A percentile compares a stretch with the other conserved stretches of the same genome.
Conservation (phyloP, 257 asterid genomes). For the Rubia yunnanensis region DNA sequence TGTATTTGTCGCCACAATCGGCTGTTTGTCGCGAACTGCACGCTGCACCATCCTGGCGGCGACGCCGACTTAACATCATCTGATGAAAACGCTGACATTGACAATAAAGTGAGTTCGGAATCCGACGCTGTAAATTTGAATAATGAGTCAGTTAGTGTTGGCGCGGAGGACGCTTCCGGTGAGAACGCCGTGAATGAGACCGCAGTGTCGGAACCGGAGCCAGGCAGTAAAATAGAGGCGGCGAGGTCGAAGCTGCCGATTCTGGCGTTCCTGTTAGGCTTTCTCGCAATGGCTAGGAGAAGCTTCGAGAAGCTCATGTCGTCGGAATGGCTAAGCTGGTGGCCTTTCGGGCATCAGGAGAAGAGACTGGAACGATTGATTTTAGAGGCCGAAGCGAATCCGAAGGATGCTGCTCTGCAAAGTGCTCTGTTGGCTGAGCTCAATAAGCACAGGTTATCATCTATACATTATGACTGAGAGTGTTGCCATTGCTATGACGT, state of each 20-base stretch:
- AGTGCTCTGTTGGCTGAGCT: conserved; percentile 69
- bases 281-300: conserved; percentile 38
- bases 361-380: conserved; percentile 62
- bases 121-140: conserved; percentile 17
- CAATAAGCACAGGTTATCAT: conserved; percentile 63
- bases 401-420: conserved; percentile 67
- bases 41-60: conserved; percentile 37
- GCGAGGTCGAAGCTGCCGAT: conserved; percentile 44
- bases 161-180: conserved; percentile 20
- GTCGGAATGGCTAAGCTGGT: conserved; percentile 71
- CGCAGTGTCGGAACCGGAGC: background rate
- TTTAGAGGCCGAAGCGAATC: conserved; percentile 80
- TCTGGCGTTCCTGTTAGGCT: conserved; percentile 54
- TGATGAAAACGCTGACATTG: conserved; percentile 8
- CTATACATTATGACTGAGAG: background rate
- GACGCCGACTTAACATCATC: conserved; percentile 17
- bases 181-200: conserved; percentile 8
- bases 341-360: conserved; percentile 83
- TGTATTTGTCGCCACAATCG: conserved; percentile 41
- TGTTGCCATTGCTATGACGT: background rate
- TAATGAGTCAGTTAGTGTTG: conserved; percentile 8
- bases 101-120: conserved; percentile 12
- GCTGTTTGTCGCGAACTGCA: conserved; percentile 23
- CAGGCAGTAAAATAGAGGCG: conserved; percentile 16
- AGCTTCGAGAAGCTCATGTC: conserved; percentile 42